Evolutionary conservation across 1,284 basidiomycete genomes (phyloP).

Genomic region (Fomitopsis betulina): DNA sequence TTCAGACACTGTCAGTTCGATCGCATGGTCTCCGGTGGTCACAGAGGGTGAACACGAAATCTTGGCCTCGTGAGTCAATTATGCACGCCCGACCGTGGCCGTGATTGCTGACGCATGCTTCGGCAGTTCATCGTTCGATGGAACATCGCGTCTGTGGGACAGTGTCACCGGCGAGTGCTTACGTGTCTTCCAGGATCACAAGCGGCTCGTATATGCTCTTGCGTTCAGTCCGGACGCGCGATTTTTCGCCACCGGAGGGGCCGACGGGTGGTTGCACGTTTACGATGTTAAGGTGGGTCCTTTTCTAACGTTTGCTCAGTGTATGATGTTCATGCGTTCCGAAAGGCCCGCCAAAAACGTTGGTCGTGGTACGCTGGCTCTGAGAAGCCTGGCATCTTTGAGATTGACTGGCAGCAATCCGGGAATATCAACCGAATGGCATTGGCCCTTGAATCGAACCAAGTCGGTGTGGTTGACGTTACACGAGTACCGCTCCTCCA

Average conservation of each 20-base stretch:
- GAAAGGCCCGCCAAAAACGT: conserved; percentile 38
- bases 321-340: not conserved
- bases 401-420: conserved; percentile 56
- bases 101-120: not conserved
- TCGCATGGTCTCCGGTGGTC: conserved; percentile 67
- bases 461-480: conserved; percentile 53
- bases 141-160: conserved; percentile 75
- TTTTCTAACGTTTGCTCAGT: not conserved
- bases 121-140: conserved; percentile 69
- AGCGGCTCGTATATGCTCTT: conserved; percentile 60
- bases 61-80: conserved; percentile 54
- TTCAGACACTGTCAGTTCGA: conserved; percentile 56
- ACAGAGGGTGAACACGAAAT: conserved; percentile 46
- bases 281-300: conserved; percentile 43
- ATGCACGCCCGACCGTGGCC: not conserved
- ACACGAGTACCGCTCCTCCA: conserved; percentile 36
- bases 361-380: conserved; percentile 57
- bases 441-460: conserved; percentile 49
- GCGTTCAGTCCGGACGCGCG: conserved; percentile 63
- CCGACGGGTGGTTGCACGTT: conserved; percentile 56
- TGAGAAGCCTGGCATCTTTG: conserved; percentile 54
- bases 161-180: conserved; percentile 69
- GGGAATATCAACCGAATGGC: conserved; percentile 50
- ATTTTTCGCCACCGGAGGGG: conserved; percentile 55
- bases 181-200: conserved; percentile 62